These are phyloP conservation scores for Pedinophyceae sp. DNA, from an alignment of 139 green algal genomes.

Conservation along the genomic window DNA sequence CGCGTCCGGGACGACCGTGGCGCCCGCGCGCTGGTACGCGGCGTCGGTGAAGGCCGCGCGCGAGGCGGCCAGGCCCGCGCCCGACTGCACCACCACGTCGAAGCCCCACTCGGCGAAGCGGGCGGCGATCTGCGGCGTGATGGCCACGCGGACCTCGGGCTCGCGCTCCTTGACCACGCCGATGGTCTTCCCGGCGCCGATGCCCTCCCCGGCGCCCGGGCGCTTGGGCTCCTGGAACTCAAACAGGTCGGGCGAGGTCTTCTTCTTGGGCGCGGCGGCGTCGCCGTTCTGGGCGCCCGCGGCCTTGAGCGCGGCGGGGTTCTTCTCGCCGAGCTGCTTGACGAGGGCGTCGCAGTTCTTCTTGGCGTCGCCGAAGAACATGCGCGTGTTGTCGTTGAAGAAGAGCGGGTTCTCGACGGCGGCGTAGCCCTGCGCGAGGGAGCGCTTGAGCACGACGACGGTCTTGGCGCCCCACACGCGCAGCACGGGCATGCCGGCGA, in stretches of 20 bases:
- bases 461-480: conserved; percentile 18
- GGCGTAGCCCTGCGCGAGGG: conserved; percentile 67
- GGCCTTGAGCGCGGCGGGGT: conserved; percentile 18
- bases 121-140: too few relatives aligned
- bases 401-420: conserved; percentile 76
- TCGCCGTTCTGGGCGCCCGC: neutral
- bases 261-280: too few relatives aligned
- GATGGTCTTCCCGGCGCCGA: neutral
- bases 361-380: conserved; percentile 74
- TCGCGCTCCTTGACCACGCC: neutral
- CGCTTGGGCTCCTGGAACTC: too few relatives aligned
- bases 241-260: too few relatives aligned
- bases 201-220: neutral
- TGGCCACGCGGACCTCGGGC: too few relatives aligned
- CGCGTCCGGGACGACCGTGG: too few relatives aligned
- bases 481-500: conserved; percentile 61
- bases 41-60: too few relatives aligned
- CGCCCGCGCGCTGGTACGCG: too few relatives aligned
- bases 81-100: neutral
- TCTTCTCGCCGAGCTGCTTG: neutral
- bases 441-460: conserved; percentile 75
- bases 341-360: conserved; percentile 14
- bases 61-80: neutral
- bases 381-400: conserved; percentile 64
- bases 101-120: neutral